These are phyloP conservation scores for Penicillium sumatraense DNA, from an alignment of 2,329 filamentous ascomycete species.

Conservation along the genomic window DNA sequence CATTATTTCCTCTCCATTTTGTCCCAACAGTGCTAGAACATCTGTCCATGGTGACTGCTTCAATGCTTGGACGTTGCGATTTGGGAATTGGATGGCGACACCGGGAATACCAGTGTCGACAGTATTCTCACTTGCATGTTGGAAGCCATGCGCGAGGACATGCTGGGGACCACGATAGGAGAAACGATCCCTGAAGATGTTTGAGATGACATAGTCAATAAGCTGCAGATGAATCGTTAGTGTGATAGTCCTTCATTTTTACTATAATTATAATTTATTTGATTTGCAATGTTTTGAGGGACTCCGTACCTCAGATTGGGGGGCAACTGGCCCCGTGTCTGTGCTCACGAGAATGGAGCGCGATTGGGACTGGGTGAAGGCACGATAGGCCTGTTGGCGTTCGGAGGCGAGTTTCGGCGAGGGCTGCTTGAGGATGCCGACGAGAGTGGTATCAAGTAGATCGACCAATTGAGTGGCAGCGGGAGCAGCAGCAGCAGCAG, in stretches of 20 bases:
- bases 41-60: conserved; percentile 76
- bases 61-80: conserved; percentile 70
- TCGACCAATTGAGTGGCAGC: conserved; percentile 47
- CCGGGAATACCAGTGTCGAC: conserved; percentile 64
- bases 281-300: too few species aligned
- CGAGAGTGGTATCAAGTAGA: conserved; percentile 71
- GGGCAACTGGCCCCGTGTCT: conserved; percentile 50
- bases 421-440: conserved; percentile 57
- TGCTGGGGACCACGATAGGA: conserved; percentile 65
- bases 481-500: too few species aligned
- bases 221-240: conserved; percentile 55
- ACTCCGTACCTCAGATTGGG: conserved; percentile 71
- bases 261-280: too few species aligned
- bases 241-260: not conserved
- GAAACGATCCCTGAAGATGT: conserved; percentile 68
- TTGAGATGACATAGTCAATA: conserved; percentile 77
- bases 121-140: conserved; percentile 48
- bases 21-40: conserved; percentile 74
- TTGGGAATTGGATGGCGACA: conserved; percentile 66
- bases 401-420: conserved; percentile 34
- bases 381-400: conserved; percentile 61
- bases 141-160: conserved; percentile 82
- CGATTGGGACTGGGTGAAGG: conserved; percentile 66
- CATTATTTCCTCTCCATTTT: conserved; percentile 76
- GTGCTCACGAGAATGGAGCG: conserved; percentile 39